Evolutionary conservation across 2,329 filamentous ascomycete species (phyloP).

Genomic region (Knoxdaviesia proteae): DNA sequence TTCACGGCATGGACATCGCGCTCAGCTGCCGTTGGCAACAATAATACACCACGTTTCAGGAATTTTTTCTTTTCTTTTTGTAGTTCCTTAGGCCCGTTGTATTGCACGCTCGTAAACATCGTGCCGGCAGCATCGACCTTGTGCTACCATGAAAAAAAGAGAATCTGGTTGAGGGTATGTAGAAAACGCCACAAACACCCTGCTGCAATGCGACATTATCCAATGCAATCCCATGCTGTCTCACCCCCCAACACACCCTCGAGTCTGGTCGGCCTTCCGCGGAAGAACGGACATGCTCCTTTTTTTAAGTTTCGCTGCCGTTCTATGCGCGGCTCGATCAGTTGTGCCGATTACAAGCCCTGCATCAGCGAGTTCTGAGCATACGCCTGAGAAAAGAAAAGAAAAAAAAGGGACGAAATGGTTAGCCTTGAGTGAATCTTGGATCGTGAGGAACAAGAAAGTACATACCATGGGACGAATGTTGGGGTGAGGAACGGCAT

Average conservation of each 20-base stretch:
- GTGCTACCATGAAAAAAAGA: slow-evolving; percentile 8
- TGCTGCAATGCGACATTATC: too few species aligned
- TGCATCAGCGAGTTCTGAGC: slow-evolving; percentile 66
- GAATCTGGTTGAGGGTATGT: neutral
- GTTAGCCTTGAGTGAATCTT: slow-evolving; percentile 2
- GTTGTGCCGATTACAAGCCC: neutral
- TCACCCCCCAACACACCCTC: too few species aligned
- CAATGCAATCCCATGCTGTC: too few species aligned
- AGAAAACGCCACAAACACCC: too few species aligned
- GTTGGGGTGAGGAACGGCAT: slow-evolving; percentile 87
- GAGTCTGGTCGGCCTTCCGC: too few species aligned
- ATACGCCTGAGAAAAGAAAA: slow-evolving; percentile 39
- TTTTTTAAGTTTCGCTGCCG: too few species aligned
- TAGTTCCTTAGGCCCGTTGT: neutral
- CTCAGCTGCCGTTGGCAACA: neutral
- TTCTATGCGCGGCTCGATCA: too few species aligned
- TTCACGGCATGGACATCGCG: neutral
- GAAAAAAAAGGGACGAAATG: slow-evolving; percentile 8
- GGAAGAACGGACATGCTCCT: too few species aligned
- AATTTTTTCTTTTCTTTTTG: slow-evolving; percentile 2
- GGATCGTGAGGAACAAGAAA: neutral
- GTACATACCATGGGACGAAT: slow-evolving; percentile 69
- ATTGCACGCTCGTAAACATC: slow-evolving; percentile 34
- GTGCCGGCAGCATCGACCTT: slow-evolving; percentile 72
- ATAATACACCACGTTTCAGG: neutral